These are phyloP conservation scores for Phytophthora capsici DNA, from an alignment of 352 stramenopile genomes.

Conservation along the genomic window DNA sequence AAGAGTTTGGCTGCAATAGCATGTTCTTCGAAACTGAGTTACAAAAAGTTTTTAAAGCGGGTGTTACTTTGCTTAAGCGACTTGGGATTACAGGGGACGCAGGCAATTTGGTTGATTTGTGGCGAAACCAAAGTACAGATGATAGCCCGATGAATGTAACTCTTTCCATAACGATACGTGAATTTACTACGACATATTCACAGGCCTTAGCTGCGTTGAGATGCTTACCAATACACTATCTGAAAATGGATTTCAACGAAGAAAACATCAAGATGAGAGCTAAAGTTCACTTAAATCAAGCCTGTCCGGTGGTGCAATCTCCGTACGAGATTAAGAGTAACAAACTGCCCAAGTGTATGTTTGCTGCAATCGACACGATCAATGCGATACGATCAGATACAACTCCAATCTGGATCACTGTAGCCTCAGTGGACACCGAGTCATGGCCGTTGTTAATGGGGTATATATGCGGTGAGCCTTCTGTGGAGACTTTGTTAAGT, in stretches of 20 bases:
- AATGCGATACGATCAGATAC: background rate
- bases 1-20: too few species aligned
- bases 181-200: background rate
- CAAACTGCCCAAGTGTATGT: background rate
- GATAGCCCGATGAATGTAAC: background rate
- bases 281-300: too few species aligned
- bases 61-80: background rate
- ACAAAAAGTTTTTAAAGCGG: background rate
- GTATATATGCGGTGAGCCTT: background rate
- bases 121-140: background rate
- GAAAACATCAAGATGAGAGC: too few species aligned
- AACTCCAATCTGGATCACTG: background rate
- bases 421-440: background rate
- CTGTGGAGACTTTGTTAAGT: background rate
- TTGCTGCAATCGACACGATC: background rate
- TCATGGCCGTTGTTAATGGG: background rate
- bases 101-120: too few species aligned
- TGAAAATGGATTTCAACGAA: background rate
- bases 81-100: background rate
- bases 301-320: background rate
- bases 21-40: too few species aligned
- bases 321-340: too few species aligned
- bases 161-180: background rate
- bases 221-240: background rate
- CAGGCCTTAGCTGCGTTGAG: background rate